Percentiles rank a stretch among this genome's conserved stretches.
phyloP scores from a whole-genome alignment of 257 asterid genomes.

The Fraxinus excelsior region DNA sequence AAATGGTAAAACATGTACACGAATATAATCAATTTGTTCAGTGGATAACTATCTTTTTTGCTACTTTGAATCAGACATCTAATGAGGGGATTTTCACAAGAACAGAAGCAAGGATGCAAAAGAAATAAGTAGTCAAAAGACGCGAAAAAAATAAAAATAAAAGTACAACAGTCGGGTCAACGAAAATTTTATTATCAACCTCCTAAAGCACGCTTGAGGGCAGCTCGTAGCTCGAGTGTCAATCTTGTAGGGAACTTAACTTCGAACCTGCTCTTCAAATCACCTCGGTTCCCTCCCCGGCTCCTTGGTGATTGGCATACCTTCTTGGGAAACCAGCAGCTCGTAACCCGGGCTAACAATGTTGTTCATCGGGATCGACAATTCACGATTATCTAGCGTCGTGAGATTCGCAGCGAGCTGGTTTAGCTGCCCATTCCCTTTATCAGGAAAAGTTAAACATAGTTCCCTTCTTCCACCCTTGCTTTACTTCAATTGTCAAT shows the following conservation, averaged over 20 bases:
- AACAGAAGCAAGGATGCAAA: not conserved
- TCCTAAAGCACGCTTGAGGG: conserved; percentile 53
- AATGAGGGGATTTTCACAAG: not conserved
- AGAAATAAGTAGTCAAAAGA: not conserved
- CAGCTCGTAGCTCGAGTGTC: conserved; percentile 61
- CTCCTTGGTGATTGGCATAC: conserved; percentile 80
- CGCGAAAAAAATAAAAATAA: not conserved
- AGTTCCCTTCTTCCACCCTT: conserved; percentile 91
- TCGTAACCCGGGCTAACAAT: conserved; percentile 53
- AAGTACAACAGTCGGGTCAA: not conserved
- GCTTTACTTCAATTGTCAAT: conserved; percentile 70
- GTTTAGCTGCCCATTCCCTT: conserved; percentile 77
- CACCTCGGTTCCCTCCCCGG: conserved; percentile 67
- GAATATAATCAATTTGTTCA: no score
- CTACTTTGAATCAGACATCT: not conserved
- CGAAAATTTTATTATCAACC: not conserved
- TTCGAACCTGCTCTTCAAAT: conserved; percentile 62
- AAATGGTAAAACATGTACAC: not conserved
- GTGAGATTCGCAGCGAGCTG: conserved; percentile 85
- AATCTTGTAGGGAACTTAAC: conserved; percentile 64
- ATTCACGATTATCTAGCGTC: no score
- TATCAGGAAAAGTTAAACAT: conserved; percentile 85
- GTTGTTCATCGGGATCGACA: conserved; percentile 50
- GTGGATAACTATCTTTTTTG: not conserved
- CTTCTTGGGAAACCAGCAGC: conserved; percentile 60